Evolutionary conservation across 495 filamentous ascomycete genomes (phyloP), one percentile per base, ranked within the genome.

Genomic region (Xylaria venustula): DNA sequence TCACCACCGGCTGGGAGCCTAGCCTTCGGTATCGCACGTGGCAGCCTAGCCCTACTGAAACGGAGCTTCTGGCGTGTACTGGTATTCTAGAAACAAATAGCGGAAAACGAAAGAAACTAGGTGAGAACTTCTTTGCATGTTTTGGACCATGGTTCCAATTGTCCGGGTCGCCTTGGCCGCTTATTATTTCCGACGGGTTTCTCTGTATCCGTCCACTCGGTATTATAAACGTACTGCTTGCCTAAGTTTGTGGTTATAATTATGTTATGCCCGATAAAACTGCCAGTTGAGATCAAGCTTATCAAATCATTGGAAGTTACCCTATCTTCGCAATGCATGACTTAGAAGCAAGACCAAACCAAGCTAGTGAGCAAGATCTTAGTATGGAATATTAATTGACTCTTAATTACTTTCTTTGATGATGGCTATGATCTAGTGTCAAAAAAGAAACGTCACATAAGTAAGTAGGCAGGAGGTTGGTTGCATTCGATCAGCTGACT

Each of bases 401-500:
- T n/a, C n/a, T n/a, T n/a, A n/a, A n/a, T n/a, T n/a, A n/a, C n/a
- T n/a, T n/a, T n/a, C n/a, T n/a, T n/a, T n/a, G n/a, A n/a, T n/a
- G n/a, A n/a, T n/a, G n/a, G n/a, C n/a, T n/a, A n/a, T n/a, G n/a
- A n/a, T n/a, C n/a, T n/a, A n/a, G n/a, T n/a, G n/a, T n/a, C n/a
- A n/a, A n/a, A n/a, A n/a, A n/a, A n/a, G n/a, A n/a, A n/a, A n/a
- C n/a, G n/a, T n/a, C n/a, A n/a, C n/a, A n/a, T n/a, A n/a, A n/a
- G n/a, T n/a, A n/a, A n/a, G n/a, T n/a, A n/a, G n/a, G n/a, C 30
- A 42, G 14, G 9, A n/a, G 40, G 23, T n/a, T n/a, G 20, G 40
- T 55, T 44, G 20, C 53, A 26, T 55, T 14, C n/a, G 26, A 45
- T 45, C 40, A 55, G 53, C 53, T 55, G 40, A 55, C 53, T 26